These are phyloP conservation scores for Crotalaria pallida DNA, from an alignment of 306 rosid species.

Conservation along the genomic window DNA sequence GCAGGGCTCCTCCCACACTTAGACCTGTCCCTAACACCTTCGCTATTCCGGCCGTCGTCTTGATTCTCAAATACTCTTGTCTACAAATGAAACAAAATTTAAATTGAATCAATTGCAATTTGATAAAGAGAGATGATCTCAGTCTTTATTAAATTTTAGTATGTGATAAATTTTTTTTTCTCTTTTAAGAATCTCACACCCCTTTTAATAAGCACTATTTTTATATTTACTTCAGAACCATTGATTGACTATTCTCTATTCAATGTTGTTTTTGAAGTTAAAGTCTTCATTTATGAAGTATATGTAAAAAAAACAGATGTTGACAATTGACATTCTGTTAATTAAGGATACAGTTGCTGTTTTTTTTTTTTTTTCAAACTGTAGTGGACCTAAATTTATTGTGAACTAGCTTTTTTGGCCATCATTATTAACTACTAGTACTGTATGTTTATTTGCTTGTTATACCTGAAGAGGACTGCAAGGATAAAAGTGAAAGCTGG, in stretches of 20 bases:
- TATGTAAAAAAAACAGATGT: too few species aligned
- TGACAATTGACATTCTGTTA: too few species aligned
- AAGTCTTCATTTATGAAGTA: too few species aligned
- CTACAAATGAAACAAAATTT: constrained; percentile 20
- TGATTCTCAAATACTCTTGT: constrained; percentile 57
- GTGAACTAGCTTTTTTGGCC: background rate
- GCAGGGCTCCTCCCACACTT: constrained; percentile 67
- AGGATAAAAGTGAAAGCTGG: constrained; percentile 80
- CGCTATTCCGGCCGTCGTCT: constrained; percentile 39
- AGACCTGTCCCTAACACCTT: constrained; percentile 60
- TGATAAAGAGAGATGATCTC: background rate
- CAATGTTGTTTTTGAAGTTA: too few species aligned
- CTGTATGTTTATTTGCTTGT: background rate
- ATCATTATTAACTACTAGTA: background rate
- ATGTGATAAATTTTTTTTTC: too few species aligned
- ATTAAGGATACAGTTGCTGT: too few species aligned
- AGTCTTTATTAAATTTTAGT: background rate
- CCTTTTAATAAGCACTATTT: too few species aligned
- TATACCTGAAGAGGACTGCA: constrained; percentile 63
- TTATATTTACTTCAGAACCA: too few species aligned
- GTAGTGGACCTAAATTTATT: too few species aligned
- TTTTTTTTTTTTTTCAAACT: too few species aligned
- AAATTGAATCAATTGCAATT: background rate
- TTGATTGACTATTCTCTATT: too few species aligned
- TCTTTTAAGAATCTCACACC: too few species aligned